Conservation (phyloP, 2,329 filamentous ascomycete genomes). For the Chrysosphaeria jannelii region DNA sequence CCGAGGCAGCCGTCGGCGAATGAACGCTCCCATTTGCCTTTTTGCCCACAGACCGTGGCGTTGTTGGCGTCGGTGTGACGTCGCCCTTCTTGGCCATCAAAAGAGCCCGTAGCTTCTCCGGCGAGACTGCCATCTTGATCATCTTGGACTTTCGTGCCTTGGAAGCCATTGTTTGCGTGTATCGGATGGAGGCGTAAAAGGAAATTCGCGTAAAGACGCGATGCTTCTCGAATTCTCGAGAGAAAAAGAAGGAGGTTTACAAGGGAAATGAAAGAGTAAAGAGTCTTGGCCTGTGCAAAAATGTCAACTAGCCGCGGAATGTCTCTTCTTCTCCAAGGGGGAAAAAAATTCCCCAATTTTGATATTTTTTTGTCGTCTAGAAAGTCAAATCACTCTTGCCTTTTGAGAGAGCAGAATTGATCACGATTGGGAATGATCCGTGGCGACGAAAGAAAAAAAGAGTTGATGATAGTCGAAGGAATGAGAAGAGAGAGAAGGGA, state of each 20-base stretch:
- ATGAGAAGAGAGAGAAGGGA: slow-evolving; percentile 5
- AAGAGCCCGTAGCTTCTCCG: slow-evolving; percentile 19
- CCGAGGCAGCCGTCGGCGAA: no score
- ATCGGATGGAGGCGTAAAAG: slow-evolving; percentile 3
- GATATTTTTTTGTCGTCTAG: background rate
- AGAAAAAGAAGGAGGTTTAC: background rate
- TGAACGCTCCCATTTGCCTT: slow-evolving; percentile 14
- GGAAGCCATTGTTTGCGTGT: slow-evolving; percentile 13
- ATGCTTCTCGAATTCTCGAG: background rate
- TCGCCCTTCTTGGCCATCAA: slow-evolving; percentile 1
- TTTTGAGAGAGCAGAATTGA: background rate
- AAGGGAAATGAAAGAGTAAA: background rate
- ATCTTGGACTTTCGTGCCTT: slow-evolving; percentile 10
- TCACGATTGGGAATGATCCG: background rate
- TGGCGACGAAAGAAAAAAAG: background rate
- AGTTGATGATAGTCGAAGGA: background rate
- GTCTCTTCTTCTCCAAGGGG: background rate
- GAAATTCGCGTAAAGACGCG: background rate
- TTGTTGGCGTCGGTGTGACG: no score
- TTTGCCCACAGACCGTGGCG: slow-evolving; percentile 4
- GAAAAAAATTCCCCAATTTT: no score
- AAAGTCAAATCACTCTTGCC: no score
- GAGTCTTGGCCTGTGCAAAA: background rate
- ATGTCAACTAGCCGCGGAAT: background rate
- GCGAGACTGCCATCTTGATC: slow-evolving; percentile 21